Percentiles rank a stretch among this genome's conserved stretches.
phyloP scores from a whole-genome alignment of 2,329 filamentous ascomycete species.

The Verticillium nubilum region DNA sequence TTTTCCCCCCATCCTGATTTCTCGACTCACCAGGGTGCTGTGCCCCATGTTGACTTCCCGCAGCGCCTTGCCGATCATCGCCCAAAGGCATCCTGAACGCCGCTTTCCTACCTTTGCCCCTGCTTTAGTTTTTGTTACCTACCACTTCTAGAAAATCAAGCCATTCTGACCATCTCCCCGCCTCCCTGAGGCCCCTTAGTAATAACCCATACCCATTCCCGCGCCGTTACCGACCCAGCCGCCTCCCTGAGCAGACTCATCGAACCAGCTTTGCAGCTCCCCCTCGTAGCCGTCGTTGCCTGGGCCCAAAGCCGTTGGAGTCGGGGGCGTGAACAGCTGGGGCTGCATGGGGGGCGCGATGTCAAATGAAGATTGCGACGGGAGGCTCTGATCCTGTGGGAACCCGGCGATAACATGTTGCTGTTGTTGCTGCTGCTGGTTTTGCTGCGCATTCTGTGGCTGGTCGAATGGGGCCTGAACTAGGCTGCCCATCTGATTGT shows the following conservation, averaged over 20 bases:
- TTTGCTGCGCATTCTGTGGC: neutral
- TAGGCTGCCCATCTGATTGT: conserved; percentile 33
- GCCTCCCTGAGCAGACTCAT: conserved; percentile 6
- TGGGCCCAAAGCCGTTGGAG: conserved; percentile 21
- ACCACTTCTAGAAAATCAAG: no score
- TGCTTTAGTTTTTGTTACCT: neutral
- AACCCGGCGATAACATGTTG: neutral
- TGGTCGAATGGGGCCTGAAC: conserved; percentile 31
- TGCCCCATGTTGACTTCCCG: neutral
- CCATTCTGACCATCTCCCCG: neutral
- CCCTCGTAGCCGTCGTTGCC: conserved; percentile 39
- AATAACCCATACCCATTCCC: neutral
- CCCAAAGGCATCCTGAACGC: conserved; percentile 2
- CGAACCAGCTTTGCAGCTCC: conserved; percentile 30
- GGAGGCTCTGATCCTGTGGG: neutral
- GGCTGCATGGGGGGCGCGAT: conserved; percentile 5
- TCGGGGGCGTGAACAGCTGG: conserved; percentile 11
- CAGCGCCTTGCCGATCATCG: neutral
- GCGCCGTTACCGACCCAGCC: conserved; percentile 10
- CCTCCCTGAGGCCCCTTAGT: neutral
- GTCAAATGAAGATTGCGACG: conserved; percentile 15
- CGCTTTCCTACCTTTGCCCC: neutral
- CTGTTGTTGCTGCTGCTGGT: neutral
- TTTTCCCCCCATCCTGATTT: neutral
- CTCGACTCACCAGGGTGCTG: neutral